Percentiles rank a stretch among this genome's conserved stretches.
Evolutionary conservation across 495 filamentous ascomycete genomes (phyloP).

Genomic region (Hypoxylon perforatum): DNA sequence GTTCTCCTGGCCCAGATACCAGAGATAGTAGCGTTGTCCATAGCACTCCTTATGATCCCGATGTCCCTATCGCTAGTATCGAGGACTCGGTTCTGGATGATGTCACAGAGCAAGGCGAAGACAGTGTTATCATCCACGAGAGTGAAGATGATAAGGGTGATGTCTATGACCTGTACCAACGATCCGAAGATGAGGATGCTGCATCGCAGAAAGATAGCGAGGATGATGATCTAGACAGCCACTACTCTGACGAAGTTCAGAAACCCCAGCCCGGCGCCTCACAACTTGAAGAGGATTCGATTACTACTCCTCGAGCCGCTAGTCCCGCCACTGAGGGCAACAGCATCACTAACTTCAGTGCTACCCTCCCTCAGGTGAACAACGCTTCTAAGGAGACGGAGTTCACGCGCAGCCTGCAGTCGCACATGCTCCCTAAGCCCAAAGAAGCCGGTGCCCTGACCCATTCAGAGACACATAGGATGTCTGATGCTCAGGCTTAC

Average conservation of each 20-base stretch:
- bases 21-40: slow-evolving; percentile 65
- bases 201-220: slow-evolving; percentile 53
- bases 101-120: slow-evolving; percentile 61
- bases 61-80: slow-evolving; percentile 84
- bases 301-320: slow-evolving; percentile 58
- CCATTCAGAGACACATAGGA: slow-evolving; percentile 53
- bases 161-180: slow-evolving; percentile 71
- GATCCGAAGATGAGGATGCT: slow-evolving; percentile 51
- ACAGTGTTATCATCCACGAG: slow-evolving; percentile 74
- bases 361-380: slow-evolving; percentile 39
- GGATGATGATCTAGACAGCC: slow-evolving; percentile 39
- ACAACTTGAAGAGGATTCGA: slow-evolving; percentile 33
- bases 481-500: slow-evolving; percentile 63
- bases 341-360: slow-evolving; percentile 44
- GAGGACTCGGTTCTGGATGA: slow-evolving; percentile 65
- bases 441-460: slow-evolving; percentile 44
- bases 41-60: slow-evolving; percentile 73
- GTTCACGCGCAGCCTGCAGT: slow-evolving; percentile 55
- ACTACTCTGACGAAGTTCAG: slow-evolving; percentile 43
- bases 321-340: slow-evolving; percentile 47
- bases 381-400: slow-evolving; percentile 44
- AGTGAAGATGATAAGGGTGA: slow-evolving; percentile 73
- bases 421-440: slow-evolving; percentile 55
- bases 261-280: slow-evolving; percentile 4
- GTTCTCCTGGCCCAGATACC: slow-evolving; percentile 65